Evolutionary conservation across 345 rosid species (phyloP), one percentile per base, ranked within the genome.

Genomic region (Toxicodendron radicans): DNA sequence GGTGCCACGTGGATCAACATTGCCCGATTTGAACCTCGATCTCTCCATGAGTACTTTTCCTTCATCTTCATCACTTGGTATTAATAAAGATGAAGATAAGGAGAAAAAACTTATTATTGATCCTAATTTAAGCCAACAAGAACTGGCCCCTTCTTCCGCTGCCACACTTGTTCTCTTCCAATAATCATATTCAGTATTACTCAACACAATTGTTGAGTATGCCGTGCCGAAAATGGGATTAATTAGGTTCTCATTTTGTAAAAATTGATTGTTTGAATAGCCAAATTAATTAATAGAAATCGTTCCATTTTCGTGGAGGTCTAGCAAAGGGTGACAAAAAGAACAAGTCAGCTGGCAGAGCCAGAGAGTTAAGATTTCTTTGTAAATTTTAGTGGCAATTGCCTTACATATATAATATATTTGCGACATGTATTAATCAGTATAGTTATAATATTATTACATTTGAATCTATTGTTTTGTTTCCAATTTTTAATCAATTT

Each of bases 1-100:
- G 9, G 8, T 1, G 9, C 73, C 70, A 10, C 16, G 56, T 54
- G 41, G 43, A 38, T 38, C 9, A 38, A 38, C 61, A 2, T 64
- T 86, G 64, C 91, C 88, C 27, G 88, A 88, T 73, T 78, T 88
- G 54, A 88, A 88, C 68, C 87, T 88, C n/a, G 86, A 81, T 33
- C 78, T 76, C 57, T 51, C 75, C 32, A 63, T 76, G 21, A 72
- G 41, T n/a, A n/a, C n/a, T 58, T 9, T 48, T 68, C 51, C 60
- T 33, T n/a, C 48, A 75, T 0, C 64, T 64, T 41, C 65, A 38
- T 65, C 70, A 11, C 10, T 10, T 59, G 59, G 16, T 51, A 7
- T 38, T 38, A 38, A 38, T 38, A 75, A 65, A 9, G 58, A n/a
- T 4, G 66, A 65, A 17, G 72, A 38, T 38, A 38, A 12, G 52